Evolutionary conservation across 2,329 filamentous ascomycete genomes (phyloP), one percentile per base, ranked within the genome.

Genomic region (Talaromyces sp.): DNA sequence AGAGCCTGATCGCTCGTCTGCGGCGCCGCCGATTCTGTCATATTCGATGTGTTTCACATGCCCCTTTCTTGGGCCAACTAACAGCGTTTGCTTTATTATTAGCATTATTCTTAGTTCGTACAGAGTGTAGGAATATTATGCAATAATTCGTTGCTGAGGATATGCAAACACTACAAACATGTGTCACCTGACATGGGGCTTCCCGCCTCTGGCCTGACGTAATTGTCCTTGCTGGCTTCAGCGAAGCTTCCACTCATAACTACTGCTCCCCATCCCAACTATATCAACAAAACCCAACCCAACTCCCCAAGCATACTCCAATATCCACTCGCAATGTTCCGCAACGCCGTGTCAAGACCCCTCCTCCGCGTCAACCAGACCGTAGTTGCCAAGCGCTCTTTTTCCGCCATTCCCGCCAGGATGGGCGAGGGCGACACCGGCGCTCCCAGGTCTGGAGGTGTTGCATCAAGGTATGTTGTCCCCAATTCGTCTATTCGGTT

Each of bases 381-480:
- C 56, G 71, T 79, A 65, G 70, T 80, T 65, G 71, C 78, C 65
- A 76, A 73, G 72, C 81, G 83, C 66, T 82, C 86, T 68, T 89
- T 92, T 80, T 83, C 87, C 65, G 85, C 83, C 66, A 84, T 87
- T 62, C 76, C 82, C 67, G 82, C 85, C 73, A 83, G 75, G 67
- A 89, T 91, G 86, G 79, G 75, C 64, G 88, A 84, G 68, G 90
- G 90, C 66, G 90, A 92, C 74, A 88, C 86, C 66, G 89, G 89
- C 56, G 75, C 73, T 66, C 69, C 76, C 60, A 73, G 74, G 57
- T 50, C 73, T 42, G 73, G 75, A 33, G 77, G 77, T 59, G 34
- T 64, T 34, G 64, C 71, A 53, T 65, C 73, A 55, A 68, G 72
- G 80, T 81, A 73, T 50, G 78, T 67, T 34, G 10, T 40, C 1